Percentiles rank a stretch among this genome's conserved stretches.
These are phyloP conservation scores for Nigrospora osmanthi DNA, from an alignment of 2,329 filamentous ascomycete genomes.

Conservation along the genomic window DNA sequence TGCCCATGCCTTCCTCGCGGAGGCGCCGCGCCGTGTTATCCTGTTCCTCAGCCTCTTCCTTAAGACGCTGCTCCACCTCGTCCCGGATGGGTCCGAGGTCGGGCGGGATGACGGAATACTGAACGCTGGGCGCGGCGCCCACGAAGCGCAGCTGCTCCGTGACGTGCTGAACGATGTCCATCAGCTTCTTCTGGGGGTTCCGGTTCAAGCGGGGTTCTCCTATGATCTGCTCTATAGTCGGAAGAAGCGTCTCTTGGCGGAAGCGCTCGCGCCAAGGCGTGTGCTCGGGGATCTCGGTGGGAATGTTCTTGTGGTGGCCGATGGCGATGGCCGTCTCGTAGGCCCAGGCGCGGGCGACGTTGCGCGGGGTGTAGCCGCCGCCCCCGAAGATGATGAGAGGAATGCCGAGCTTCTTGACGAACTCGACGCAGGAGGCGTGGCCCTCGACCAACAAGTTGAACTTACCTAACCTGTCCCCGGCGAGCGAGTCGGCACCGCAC, in stretches of 20 bases:
- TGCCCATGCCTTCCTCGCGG: constrained; percentile 50
- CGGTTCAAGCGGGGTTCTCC: constrained; percentile 67
- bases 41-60: constrained; percentile 54
- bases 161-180: constrained; percentile 69
- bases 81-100: constrained; percentile 63
- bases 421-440: constrained; percentile 85
- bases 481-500: constrained; percentile 90
- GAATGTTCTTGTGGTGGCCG: constrained; percentile 61
- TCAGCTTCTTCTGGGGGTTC: constrained; percentile 68
- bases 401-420: constrained; percentile 71
- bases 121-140: constrained; percentile 76
- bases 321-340: constrained; percentile 93
- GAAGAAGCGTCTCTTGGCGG: constrained; percentile 79
- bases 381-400: constrained; percentile 89
- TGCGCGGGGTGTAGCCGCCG: constrained; percentile 92
- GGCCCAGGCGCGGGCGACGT: constrained; percentile 93
- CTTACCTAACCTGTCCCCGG: constrained; percentile 84
- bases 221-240: constrained; percentile 66
- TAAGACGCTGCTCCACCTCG: constrained; percentile 59
- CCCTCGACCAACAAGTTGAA: constrained; percentile 97
- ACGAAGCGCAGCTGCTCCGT: constrained; percentile 84
- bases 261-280: constrained; percentile 87
- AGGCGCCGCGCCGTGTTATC: constrained; percentile 44
- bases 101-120: constrained; percentile 72
- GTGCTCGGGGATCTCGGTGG: constrained; percentile 66